These are phyloP conservation scores for Russula foetens DNA, from an alignment of 768 basidiomycete species.

Conservation along the genomic window DNA sequence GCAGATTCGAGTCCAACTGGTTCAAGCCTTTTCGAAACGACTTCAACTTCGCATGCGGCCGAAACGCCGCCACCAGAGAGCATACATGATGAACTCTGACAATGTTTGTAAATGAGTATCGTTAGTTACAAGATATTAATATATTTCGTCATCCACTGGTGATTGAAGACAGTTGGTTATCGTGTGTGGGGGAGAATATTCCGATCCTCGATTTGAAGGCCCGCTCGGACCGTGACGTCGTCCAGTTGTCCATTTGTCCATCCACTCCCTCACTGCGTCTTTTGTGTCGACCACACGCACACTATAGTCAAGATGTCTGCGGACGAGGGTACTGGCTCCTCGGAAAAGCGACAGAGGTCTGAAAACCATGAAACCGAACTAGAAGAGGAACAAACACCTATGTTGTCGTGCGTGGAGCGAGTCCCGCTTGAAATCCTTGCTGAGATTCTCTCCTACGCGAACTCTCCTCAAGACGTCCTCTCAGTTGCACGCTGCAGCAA, in stretches of 20 bases:
- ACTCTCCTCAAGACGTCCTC: slow-evolving; percentile 49
- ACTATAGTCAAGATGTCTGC: too few relatives aligned
- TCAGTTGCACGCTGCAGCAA: slow-evolving; percentile 53
- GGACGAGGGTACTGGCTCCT: background rate
- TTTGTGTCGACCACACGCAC: too few relatives aligned
- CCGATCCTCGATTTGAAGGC: background rate
- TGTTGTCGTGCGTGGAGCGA: slow-evolving; percentile 9
- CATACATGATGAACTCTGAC: slow-evolving; percentile 12
- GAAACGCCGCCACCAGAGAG: background rate
- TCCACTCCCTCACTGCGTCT: too few relatives aligned
- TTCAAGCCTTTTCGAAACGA: background rate
- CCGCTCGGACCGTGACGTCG: too few relatives aligned
- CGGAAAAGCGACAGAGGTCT: background rate
- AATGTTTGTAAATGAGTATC: background rate
- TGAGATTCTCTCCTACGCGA: slow-evolving; percentile 47
- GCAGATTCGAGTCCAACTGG: background rate
- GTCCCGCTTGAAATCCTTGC: slow-evolving; percentile 59
- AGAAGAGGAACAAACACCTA: background rate
- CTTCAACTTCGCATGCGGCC: background rate
- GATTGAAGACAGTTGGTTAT: too few relatives aligned
- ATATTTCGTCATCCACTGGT: background rate
- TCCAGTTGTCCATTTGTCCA: too few relatives aligned
- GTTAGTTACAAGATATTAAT: background rate
- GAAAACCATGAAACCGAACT: background rate
- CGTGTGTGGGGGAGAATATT: too few relatives aligned